These are phyloP conservation scores for Taphrina pruni DNA, from an alignment of 1,139 yeast species.

Conservation along the genomic window DNA sequence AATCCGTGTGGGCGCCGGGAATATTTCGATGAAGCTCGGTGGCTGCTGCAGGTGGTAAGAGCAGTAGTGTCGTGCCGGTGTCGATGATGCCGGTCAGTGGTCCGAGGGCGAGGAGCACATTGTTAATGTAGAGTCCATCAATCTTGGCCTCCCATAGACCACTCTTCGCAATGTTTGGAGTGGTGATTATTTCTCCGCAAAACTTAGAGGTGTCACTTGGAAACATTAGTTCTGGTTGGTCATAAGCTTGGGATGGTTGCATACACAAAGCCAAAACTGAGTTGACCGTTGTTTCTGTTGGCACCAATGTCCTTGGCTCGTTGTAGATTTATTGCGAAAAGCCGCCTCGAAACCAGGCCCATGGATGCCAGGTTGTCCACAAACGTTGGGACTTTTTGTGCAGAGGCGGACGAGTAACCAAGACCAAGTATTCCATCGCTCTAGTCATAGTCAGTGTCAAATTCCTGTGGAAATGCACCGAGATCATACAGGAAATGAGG, in stretches of 20 bases:
- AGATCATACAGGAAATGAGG: conserved; percentile 56
- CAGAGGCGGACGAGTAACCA: conserved; percentile 53
- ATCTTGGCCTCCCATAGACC: conserved; percentile 65
- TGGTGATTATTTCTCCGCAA: conserved; percentile 56
- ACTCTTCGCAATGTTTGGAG: conserved; percentile 52
- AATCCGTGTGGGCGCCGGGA: conserved; percentile 52
- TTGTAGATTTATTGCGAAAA: conserved; percentile 58
- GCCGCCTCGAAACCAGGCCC: conserved; percentile 52
- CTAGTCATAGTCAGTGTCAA: background rate
- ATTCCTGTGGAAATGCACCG: background rate
- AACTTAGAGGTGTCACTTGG: conserved; percentile 54
- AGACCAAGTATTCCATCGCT: conserved; percentile 61
- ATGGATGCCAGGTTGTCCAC: conserved; percentile 54
- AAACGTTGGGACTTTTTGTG: conserved; percentile 53
- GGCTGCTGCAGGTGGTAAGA: conserved; percentile 65
- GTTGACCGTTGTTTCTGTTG: conserved; percentile 48
- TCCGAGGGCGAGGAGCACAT: conserved; percentile 52
- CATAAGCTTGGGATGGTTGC: conserved; percentile 7
- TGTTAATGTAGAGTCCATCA: conserved; percentile 54
- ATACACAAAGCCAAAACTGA: conserved; percentile 38
- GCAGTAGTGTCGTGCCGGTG: conserved; percentile 70
- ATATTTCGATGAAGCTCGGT: conserved; percentile 61
- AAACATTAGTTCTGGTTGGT: conserved; percentile 50
- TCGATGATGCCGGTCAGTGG: conserved; percentile 62
- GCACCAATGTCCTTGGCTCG: conserved; percentile 50